These are phyloP conservation scores for Petrea volubilis DNA, from an alignment of 257 asterid species.

Conservation along the genomic window DNA sequence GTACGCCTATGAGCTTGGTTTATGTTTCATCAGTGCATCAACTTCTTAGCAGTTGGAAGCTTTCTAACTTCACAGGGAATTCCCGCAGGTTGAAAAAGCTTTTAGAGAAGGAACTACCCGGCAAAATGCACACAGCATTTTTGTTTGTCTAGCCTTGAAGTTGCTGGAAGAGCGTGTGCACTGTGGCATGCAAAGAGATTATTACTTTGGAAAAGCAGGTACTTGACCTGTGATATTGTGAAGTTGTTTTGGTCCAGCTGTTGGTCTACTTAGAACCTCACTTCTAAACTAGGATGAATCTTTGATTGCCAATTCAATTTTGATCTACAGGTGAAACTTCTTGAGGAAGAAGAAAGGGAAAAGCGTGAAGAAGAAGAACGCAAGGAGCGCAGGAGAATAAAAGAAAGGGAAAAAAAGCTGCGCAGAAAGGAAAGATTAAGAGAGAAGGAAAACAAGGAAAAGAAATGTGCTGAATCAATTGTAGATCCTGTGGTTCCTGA, in stretches of 20 bases:
- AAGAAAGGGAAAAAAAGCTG: constrained; percentile 92
- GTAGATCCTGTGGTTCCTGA: constrained; percentile 39
- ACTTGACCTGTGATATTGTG: constrained; percentile 19
- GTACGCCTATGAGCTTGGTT: not conserved
- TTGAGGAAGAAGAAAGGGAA: constrained; percentile 98
- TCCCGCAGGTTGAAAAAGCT: constrained; percentile 92
- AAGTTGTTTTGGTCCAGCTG: constrained; percentile 21
- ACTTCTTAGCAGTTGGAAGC: constrained; percentile 9
- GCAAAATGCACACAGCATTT: constrained; percentile 96
- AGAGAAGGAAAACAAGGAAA: constrained; percentile 78
- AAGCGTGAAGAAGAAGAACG: constrained; percentile 93
- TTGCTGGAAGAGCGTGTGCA: constrained; percentile 88
- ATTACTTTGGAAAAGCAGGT: constrained; percentile 96
- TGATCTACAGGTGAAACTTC: constrained; percentile 75
- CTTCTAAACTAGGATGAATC: constrained; percentile 15
- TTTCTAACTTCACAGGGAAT: constrained; percentile 21
- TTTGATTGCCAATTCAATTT: constrained; percentile 31
- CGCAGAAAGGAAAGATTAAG: constrained; percentile 90
- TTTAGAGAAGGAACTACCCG: constrained; percentile 99
- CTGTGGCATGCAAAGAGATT: constrained; percentile 93
- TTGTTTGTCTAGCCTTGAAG: constrained; percentile 89
- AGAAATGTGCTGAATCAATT: constrained; percentile 46
- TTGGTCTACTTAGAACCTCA: constrained; percentile 10
- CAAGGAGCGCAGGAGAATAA: constrained; percentile 68
- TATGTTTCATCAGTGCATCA: not conserved